Evolutionary conservation across 2,329 filamentous ascomycete genomes (phyloP).

Genomic region (Fusarium gaditjirri): DNA sequence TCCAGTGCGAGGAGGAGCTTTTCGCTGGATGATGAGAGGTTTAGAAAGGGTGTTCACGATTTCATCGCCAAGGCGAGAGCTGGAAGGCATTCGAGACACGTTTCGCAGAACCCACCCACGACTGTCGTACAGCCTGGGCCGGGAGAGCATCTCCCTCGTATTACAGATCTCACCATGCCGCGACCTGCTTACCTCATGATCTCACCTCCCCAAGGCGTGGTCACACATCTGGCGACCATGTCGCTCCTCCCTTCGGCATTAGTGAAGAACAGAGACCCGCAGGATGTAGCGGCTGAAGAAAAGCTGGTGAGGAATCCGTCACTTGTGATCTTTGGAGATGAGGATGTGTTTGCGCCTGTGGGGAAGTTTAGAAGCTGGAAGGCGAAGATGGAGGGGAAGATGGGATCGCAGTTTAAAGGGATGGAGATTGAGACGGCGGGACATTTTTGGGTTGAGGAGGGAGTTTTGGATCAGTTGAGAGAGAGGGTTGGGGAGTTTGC

Average conservation of each 20-base stretch:
- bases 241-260: conserved; percentile 57
- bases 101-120: conserved; percentile 24
- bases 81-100: conserved; percentile 25
- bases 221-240: conserved; percentile 71
- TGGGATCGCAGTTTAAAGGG: conserved; percentile 58
- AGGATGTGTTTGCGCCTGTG: conserved; percentile 77
- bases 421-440: conserved; percentile 64
- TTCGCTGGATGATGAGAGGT: conserved; percentile 59
- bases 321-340: conserved; percentile 78
- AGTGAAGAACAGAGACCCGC: conserved; percentile 38
- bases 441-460: conserved; percentile 71
- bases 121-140: conserved; percentile 15
- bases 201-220: conserved; percentile 71
- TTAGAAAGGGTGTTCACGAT: conserved; percentile 60
- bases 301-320: conserved; percentile 70
- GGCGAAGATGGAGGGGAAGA: conserved; percentile 57
- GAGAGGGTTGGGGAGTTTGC: conserved; percentile 45
- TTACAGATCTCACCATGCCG: conserved; percentile 51
- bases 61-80: conserved; percentile 55
- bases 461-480: conserved; percentile 52
- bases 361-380: conserved; percentile 76
- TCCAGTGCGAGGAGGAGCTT: conserved; percentile 51
- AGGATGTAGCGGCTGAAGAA: conserved; percentile 54
- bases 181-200: conserved; percentile 70
- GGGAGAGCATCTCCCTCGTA: conserved; percentile 44